Evolutionary conservation across 768 basidiomycete species (phyloP).

Genomic region (Mycena capillaripes): DNA sequence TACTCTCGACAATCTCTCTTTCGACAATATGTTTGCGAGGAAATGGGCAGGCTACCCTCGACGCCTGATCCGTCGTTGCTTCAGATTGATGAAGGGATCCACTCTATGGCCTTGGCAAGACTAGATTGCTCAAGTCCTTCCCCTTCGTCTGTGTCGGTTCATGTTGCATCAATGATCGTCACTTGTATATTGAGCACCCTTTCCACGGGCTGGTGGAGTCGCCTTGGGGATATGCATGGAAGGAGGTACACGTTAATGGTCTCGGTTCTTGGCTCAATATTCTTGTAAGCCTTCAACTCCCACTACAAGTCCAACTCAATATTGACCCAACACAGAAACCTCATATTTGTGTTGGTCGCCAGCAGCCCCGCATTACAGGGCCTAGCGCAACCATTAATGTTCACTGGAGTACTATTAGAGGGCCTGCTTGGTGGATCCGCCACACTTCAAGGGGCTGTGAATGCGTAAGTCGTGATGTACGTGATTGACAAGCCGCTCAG

Average conservation of each 20-base stretch:
- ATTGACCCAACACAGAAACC: conserved; percentile 21
- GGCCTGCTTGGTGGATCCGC: conserved; percentile 32
- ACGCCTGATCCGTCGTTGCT: conserved; percentile 27
- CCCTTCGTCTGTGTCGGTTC: conserved; percentile 16
- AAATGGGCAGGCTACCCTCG: conserved; percentile 18
- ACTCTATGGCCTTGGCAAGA: background rate
- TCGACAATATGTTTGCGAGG: conserved; percentile 33
- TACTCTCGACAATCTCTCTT: conserved; percentile 27
- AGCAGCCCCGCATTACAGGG: conserved; percentile 17
- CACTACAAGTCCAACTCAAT: background rate
- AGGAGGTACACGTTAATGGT: conserved; percentile 30
- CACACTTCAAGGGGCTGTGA: conserved; percentile 23
- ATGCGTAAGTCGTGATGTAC: conserved; percentile 20
- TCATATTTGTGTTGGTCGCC: conserved; percentile 20
- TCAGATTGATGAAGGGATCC: background rate
- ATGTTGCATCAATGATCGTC: conserved; percentile 23
- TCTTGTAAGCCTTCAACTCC: conserved; percentile 16
- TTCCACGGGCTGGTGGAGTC: conserved; percentile 34
- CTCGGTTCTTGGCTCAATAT: conserved; percentile 28
- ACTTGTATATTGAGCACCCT: conserved; percentile 16
- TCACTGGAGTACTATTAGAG: conserved; percentile 24
- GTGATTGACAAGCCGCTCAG: background rate
- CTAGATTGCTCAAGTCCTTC: conserved; percentile 26
- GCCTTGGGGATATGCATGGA: conserved; percentile 28
- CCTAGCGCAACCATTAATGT: conserved; percentile 25